A percentile compares a stretch with the other conserved stretches of the same genome.
phyloP scores from a whole-genome alignment of 176 grass and related monocot species.

The Eremochloa ophiuroides region DNA sequence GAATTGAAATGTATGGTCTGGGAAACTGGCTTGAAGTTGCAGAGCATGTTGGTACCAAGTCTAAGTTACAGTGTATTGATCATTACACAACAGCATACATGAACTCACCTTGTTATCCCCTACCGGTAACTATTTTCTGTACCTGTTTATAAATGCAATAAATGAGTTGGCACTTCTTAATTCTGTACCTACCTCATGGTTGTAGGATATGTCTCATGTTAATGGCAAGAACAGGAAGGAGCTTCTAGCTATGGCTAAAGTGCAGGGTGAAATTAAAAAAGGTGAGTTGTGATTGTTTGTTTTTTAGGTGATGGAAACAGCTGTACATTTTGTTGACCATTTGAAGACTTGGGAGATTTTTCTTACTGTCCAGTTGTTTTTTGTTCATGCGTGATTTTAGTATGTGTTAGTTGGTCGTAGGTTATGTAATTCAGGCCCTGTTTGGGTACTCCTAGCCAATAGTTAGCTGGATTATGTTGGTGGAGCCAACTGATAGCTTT shows the following conservation, averaged over 20 bases:
- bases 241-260: slow-evolving; percentile 98
- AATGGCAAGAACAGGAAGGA: slow-evolving; percentile 99
- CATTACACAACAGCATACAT: slow-evolving; percentile 93
- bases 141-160: slow-evolving; percentile 26
- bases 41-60: slow-evolving; percentile 98
- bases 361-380: background rate
- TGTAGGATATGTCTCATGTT: slow-evolving; percentile 95
- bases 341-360: background rate
- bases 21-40: slow-evolving; percentile 96
- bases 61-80: slow-evolving; percentile 91
- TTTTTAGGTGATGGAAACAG: slow-evolving; percentile 14
- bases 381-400: slow-evolving; percentile 5
- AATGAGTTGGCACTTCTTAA: slow-evolving; percentile 2
- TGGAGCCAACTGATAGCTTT: background rate
- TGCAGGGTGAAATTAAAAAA: slow-evolving; percentile 94
- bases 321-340: slow-evolving; percentile 11
- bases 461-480: background rate
- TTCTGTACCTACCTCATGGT: slow-evolving; percentile 7
- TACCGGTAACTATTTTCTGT: slow-evolving; percentile 59
- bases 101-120: slow-evolving; percentile 97
- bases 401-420: background rate
- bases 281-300: slow-evolving; percentile 38
- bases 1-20: slow-evolving; percentile 99
- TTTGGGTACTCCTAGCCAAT: background rate
- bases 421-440: background rate